Percentiles rank a stretch among this genome's conserved stretches.
Conservation (phyloP, 257 asterid genomes). For the Solanum chiquidenum region DNA sequence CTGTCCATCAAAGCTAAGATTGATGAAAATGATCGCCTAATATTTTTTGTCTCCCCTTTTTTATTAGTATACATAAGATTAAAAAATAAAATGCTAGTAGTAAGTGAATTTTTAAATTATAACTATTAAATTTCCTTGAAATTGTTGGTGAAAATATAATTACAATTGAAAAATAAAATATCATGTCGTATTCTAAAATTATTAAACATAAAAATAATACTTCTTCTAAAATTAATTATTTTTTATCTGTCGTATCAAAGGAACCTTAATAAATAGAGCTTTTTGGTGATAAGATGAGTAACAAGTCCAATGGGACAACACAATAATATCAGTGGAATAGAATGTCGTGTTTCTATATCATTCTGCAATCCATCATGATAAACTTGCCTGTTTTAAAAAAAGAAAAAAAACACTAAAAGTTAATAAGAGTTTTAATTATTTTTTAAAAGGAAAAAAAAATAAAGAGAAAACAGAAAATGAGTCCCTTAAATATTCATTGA, state of each 20-base stretch:
- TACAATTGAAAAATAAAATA: too few relatives aligned
- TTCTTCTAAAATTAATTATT: too few relatives aligned
- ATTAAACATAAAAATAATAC: too few relatives aligned
- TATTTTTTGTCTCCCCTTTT: too few relatives aligned
- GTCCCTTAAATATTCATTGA: too few relatives aligned
- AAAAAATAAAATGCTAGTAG: too few relatives aligned
- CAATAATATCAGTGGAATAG: constrained; percentile 64
- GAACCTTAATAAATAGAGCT: constrained; percentile 14
- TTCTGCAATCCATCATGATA: constrained; percentile 62
- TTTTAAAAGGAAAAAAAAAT: background rate
- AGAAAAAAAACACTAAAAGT: background rate
- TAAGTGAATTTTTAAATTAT: too few relatives aligned
- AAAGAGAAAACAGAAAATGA: background rate
- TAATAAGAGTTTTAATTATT: background rate
- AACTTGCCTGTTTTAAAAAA: constrained; percentile 47
- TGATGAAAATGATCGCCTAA: background rate
- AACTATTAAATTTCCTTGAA: too few relatives aligned
- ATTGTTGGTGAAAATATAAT: background rate
- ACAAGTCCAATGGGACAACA: constrained; percentile 76
- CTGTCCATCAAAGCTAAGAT: too few relatives aligned
- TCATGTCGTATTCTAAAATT: too few relatives aligned
- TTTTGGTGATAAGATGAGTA: constrained; percentile 67
- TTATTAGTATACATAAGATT: too few relatives aligned
- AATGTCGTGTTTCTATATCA: constrained; percentile 69
- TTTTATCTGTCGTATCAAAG: too few relatives aligned